A percentile compares a stretch with the other conserved stretches of the same genome.
phyloP scores from a whole-genome alignment of 768 basidiomycete species.

The Sutorius australiensis region DNA sequence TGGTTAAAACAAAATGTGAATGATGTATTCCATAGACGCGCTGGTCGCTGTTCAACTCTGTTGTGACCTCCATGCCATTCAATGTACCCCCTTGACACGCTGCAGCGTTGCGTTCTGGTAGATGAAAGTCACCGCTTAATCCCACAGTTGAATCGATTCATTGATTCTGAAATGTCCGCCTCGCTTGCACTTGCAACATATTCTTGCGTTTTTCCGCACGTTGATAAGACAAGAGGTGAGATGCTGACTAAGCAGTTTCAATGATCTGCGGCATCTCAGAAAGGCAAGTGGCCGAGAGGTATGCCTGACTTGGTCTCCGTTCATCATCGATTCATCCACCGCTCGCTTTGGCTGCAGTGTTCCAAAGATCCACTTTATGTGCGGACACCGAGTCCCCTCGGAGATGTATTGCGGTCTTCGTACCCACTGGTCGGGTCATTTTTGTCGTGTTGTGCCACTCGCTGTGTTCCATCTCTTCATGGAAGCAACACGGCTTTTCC shows the following conservation, averaged over 20 bases:
- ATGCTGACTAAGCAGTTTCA: conserved; percentile 19
- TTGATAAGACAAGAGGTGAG: conserved; percentile 22
- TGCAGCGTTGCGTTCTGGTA: neutral
- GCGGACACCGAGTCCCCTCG: neutral
- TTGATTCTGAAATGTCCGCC: neutral
- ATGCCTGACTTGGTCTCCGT: neutral
- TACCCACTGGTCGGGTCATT: neutral
- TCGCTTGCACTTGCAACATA: conserved; percentile 1
- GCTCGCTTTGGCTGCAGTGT: neutral
- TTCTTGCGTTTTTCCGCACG: conserved; percentile 1
- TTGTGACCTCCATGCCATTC: conserved; percentile 2
- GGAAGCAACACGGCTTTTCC: neutral
- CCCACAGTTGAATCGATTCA: neutral
- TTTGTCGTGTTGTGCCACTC: neutral
- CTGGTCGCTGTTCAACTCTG: conserved; percentile 15
- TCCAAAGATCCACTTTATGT: neutral
- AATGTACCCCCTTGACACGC: conserved; percentile 17
- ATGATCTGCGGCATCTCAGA: conserved; percentile 3
- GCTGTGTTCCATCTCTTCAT: conserved; percentile 3
- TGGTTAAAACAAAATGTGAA: conserved; percentile 66
- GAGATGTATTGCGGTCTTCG: neutral
- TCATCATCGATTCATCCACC: neutral
- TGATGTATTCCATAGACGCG: conserved; percentile 19
- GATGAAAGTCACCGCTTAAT: conserved; percentile 6
- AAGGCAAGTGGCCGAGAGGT: conserved; percentile 9